These are phyloP conservation scores for Mollisiaceae sp. DNA, from an alignment of 2,329 filamentous ascomycete genomes.

Conservation along the genomic window DNA sequence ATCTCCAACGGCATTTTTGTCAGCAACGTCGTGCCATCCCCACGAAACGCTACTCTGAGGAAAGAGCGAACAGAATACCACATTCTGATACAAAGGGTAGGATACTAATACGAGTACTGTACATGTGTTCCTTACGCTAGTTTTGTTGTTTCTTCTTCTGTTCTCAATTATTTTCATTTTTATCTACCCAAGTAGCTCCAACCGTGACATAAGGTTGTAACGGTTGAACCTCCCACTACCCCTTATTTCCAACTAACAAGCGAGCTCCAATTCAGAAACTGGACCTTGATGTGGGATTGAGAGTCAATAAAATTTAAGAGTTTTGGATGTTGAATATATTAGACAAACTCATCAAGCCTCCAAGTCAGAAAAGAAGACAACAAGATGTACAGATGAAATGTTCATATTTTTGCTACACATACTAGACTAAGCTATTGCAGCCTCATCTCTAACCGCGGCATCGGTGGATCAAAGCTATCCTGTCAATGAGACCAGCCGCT, in stretches of 20 bases:
- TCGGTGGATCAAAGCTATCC: neutral
- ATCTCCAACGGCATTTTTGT: neutral
- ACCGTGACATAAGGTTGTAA: conserved; percentile 2
- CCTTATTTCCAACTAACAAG: conserved; percentile 1
- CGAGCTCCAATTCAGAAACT: neutral
- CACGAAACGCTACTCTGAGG: conserved; percentile 3
- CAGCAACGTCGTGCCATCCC: too few relatives aligned
- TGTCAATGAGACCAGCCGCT: neutral
- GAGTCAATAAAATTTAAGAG: conserved; percentile 6
- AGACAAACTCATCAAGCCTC: too few relatives aligned
- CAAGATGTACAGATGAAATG: conserved; percentile 5
- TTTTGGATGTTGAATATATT: conserved; percentile 23
- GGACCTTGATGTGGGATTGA: neutral
- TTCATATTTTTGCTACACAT: neutral
- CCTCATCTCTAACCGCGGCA: neutral
- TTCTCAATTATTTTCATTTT: neutral
- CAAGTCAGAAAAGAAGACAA: neutral
- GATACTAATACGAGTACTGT: too few relatives aligned
- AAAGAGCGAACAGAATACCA: neutral
- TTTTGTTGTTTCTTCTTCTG: neutral
- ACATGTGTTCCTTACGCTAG: too few relatives aligned
- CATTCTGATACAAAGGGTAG: neutral
- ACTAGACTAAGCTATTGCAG: neutral
- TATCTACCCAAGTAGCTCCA: neutral
- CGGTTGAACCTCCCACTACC: conserved; percentile 4